Conservation (phyloP, 371 early-diverging fungal species). For the Mortierella sp. region DNA sequence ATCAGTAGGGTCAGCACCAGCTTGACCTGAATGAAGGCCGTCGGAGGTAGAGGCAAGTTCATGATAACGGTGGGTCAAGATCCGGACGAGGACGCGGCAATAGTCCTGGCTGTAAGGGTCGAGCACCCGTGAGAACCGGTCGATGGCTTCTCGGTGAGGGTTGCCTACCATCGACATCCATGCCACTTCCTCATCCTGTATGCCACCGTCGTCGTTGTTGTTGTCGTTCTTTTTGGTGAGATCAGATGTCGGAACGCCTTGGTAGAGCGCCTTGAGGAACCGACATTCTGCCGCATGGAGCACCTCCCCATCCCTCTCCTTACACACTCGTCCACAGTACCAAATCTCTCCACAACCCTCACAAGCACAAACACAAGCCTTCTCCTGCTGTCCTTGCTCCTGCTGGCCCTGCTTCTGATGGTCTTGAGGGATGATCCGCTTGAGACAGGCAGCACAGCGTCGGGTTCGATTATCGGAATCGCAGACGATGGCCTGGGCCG, state of each 20-base stretch:
- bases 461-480: conserved; percentile 13
- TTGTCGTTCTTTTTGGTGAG: not conserved
- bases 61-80: conserved; percentile 23
- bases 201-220: not conserved
- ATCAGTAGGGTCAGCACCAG: not conserved
- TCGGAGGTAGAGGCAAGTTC: not conserved
- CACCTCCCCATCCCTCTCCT: conserved; percentile 14
- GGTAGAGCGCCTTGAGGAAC: conserved; percentile 19
- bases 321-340: conserved; percentile 28
- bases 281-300: conserved; percentile 25
- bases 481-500: conserved; percentile 19
- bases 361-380: not conserved
- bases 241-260: not conserved
- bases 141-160: not conserved
- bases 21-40: not conserved
- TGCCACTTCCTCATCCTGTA: not conserved
- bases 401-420: not conserved
- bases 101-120: conserved; percentile 26
- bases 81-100: conserved; percentile 17
- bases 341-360: conserved; percentile 24
- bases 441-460: conserved; percentile 29
- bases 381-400: not conserved
- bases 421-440: not conserved
- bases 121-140: not conserved
- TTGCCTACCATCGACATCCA: not conserved